phyloP scores from a whole-genome alignment of 306 rosid genomes.

The Carpinus viminea region DNA sequence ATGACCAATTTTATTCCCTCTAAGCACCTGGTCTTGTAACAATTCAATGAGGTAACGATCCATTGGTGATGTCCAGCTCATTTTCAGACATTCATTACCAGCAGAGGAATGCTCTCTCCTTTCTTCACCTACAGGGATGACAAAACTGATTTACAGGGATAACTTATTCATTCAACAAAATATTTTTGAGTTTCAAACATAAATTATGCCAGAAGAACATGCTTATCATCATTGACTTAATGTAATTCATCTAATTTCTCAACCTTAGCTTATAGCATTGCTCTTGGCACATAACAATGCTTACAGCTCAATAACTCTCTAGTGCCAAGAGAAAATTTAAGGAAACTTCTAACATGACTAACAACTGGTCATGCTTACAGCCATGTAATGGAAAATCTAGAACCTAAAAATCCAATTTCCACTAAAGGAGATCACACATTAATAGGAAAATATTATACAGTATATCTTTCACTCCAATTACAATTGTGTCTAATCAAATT shows the following conservation, averaged over 20 bases:
- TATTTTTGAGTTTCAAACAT: neutral
- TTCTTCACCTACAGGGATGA: slow-evolving; percentile 32
- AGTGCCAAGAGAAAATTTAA: neutral
- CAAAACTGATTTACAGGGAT: slow-evolving; percentile 9
- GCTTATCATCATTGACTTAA: neutral
- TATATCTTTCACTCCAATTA: neutral
- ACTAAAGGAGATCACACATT: neutral
- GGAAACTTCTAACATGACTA: neutral
- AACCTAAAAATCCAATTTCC: slow-evolving; percentile 11
- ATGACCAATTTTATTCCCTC: slow-evolving; percentile 24
- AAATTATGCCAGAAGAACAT: neutral
- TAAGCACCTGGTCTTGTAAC: slow-evolving; percentile 17
- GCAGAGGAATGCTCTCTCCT: slow-evolving; percentile 22
- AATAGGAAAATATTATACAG: neutral
- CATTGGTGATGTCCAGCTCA: slow-evolving; percentile 20
- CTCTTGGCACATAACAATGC: neutral
- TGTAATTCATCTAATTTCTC: neutral
- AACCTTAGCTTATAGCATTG: neutral
- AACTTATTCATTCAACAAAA: slow-evolving; percentile 18
- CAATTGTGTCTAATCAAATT: neutral
- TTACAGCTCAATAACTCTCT: neutral
- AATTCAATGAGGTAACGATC: slow-evolving; percentile 21
- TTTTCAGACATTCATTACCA: slow-evolving; percentile 14
- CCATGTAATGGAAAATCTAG: slow-evolving; percentile 3
- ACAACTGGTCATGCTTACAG: neutral